Evolutionary conservation across 305 asterid species (phyloP), one percentile per base, ranked within the genome.

Genomic region (Fraxinus sp.): DNA sequence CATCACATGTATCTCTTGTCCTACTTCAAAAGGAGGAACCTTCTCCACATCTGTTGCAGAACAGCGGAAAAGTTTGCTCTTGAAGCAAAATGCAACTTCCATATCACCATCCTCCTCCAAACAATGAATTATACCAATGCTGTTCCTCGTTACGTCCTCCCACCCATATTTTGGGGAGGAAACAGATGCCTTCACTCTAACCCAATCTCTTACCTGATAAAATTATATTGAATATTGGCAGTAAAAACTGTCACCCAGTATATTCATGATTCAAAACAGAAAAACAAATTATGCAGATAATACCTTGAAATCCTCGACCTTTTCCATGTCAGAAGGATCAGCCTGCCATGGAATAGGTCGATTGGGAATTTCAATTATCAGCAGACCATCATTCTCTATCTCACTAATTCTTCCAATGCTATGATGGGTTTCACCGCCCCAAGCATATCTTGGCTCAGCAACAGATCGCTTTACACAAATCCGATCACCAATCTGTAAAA

Each of bases 371-470:
- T 93, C 97, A 76, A 95, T 91, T 81, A 94, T 87, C 86, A 94
- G 87, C 83, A 95, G 97, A 79, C 99, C 97, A 81, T 94, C 98
- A 83, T 89, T 94, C 89, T 94, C 98, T 82, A 95, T 91, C 88
- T 94, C 98, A 79, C 93, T 87, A 81, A 95, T 90, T 90, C 86
- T 93, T 89, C 99, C 99, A 74, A 94, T 95, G 79, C 98, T 95
- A 52, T 95, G 99, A 88, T 95, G 98, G 22, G 99, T 95, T 92
- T 93, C 99, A 71, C 99, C 99, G 80, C 98, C 99, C 99, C 99
- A 95, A 83, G 97, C 97, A 89, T 90, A 94, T 87, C 97, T 89
- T 82, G 99, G 99, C 90, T 93, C 98, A 66, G 99, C 97, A 85
- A 94, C 97, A 85, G 99, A 90, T 72, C 97, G 98, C 90, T 93